Evolutionary conservation across 2,329 filamentous ascomycete species (phyloP), one percentile per base, ranked within the genome.

Genomic region (Curvularia spicifera): DNA sequence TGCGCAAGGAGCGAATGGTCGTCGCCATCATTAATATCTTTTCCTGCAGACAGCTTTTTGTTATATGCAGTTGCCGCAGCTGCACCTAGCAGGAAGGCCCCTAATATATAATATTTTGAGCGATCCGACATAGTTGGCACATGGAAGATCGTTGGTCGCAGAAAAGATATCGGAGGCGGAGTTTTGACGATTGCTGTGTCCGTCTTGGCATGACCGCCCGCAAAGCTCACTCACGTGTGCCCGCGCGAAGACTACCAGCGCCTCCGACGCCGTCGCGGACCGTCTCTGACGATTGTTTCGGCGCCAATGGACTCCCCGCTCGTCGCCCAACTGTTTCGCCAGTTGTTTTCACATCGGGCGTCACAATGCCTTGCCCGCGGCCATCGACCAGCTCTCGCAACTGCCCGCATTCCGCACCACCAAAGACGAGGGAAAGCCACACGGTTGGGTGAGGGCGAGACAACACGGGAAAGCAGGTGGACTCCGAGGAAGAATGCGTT

Each of bases 401-500:
- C 77, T 53, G 73, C 72, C 57, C 70, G 70, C 56, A 59, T 65
- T 53, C 66, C 67, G 43, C 62, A 70, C 49, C 47, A 66, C 31
- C 72, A 73, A 51, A 67, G 71, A 40, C 71, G 76, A 60, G 68
- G 65, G 39, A 71, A 72, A 55, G 66, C 71, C 42, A 71, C 68
- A 42, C 67, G 72, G 13, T 20, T 69, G 29, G 64, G 63, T 43
- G 68, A 71, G 31, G 71, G 71, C 4, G 73, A 74, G 56, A 82
- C 71, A 31, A 78, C 70, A 48, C 84, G 84, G 67, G 90, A 91
- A 73, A 90, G 86, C 78, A 83, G 88, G 69, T 98, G 95, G 95
- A 91, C 94, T 78, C 93, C 96, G 76, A 84, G 94, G 59, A 89
- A 85, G 28, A 86, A 91, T 62, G 79, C 91, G 20, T 88, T 95